Conservation (phyloP, 2,329 filamentous ascomycete species). For the Didymella lethalis region DNA sequence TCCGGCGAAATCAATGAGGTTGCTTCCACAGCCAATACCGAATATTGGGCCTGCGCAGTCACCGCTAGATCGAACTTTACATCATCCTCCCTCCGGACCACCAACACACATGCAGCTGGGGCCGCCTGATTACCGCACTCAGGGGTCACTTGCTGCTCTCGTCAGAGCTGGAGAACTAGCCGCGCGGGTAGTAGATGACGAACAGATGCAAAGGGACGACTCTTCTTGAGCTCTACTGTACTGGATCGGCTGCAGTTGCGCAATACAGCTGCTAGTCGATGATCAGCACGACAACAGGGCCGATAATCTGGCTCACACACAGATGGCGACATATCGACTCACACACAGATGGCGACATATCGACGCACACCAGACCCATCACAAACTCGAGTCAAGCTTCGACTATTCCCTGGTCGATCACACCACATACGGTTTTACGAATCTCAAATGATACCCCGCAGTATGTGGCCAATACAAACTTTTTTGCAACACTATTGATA, state of each 20-base stretch:
- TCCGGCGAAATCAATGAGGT: constrained; percentile 44
- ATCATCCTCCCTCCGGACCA: constrained; percentile 16
- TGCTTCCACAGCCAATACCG: constrained; percentile 50
- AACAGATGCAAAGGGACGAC: constrained; percentile 21
- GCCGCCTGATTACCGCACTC: constrained; percentile 41
- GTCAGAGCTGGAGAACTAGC: constrained; percentile 49
- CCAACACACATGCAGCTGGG: constrained; percentile 30
- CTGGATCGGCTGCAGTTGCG: background rate
- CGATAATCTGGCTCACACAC: background rate
- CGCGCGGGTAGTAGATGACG: constrained; percentile 45
- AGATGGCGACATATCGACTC: background rate
- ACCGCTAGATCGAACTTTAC: constrained; percentile 41
- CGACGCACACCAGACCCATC: background rate
- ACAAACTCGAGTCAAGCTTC: background rate
- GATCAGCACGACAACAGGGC: background rate
- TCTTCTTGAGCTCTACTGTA: constrained; percentile 28
- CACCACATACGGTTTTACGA: constrained; percentile 11
- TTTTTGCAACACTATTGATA: constrained; percentile 10
- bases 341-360: background rate
- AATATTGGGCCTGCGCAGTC: constrained; percentile 40
- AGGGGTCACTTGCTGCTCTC: constrained; percentile 49
- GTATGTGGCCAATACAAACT: constrained; percentile 1
- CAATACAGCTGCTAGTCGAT: too few species aligned
- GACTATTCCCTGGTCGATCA: background rate
- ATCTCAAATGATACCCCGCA: constrained; percentile 18